Evolutionary conservation across 805 yeast species (phyloP).

Genomic region (Ogataea populi-albae): DNA sequence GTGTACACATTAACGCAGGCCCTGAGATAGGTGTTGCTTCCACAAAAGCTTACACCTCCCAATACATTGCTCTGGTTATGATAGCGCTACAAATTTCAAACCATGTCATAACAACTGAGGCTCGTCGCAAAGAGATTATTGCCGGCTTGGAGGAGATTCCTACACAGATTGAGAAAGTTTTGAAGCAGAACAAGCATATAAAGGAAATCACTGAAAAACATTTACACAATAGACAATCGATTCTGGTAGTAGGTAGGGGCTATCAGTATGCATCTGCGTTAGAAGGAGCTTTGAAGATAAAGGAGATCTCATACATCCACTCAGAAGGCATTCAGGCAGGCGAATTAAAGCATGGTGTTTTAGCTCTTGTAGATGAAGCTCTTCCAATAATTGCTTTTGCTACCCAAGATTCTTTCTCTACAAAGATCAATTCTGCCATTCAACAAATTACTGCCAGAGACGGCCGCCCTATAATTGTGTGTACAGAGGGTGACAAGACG

Average conservation of each 20-base stretch:
- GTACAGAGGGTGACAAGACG: constrained; percentile 76
- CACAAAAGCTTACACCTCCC: constrained; percentile 98
- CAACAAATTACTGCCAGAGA: constrained; percentile 97
- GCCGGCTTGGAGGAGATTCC: constrained; percentile 83
- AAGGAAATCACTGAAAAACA: constrained; percentile 69
- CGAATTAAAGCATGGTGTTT: constrained; percentile 96
- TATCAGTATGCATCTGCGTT: constrained; percentile 95
- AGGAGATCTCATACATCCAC: constrained; percentile 98
- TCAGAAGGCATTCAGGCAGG: constrained; percentile 99
- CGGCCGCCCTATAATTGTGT: constrained; percentile 92
- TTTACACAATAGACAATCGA: constrained; percentile 78
- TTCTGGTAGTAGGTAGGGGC: constrained; percentile 93
- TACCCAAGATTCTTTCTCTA: constrained; percentile 93
- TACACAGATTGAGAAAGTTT: constrained; percentile 74
- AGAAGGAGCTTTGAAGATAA: constrained; percentile 97
- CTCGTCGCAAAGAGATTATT: constrained; percentile 82
- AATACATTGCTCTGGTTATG: constrained; percentile 95
- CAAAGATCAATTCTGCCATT: constrained; percentile 92
- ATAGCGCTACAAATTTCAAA: constrained; percentile 92
- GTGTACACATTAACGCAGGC: constrained; percentile 99
- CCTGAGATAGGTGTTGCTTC: constrained; percentile 99
- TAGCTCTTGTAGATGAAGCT: constrained; percentile 92
- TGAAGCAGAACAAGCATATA: constrained; percentile 69
- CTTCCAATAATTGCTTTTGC: constrained; percentile 95
- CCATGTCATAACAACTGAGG: constrained; percentile 73